phyloP scores from a whole-genome alignment of 1,139 yeast species.

The Kurtzmaniella quercitrusa region DNA sequence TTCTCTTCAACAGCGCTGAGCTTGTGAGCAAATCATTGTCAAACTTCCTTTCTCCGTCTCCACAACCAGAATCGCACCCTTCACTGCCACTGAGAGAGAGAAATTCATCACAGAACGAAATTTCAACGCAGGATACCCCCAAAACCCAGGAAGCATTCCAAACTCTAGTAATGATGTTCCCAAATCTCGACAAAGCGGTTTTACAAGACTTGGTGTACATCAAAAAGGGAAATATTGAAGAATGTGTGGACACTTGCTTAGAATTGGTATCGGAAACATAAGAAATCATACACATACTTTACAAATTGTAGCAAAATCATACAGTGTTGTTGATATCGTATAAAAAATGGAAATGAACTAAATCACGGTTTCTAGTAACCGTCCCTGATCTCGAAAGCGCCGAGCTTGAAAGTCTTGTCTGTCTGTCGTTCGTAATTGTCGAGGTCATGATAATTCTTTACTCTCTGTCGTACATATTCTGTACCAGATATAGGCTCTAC shows the following conservation, averaged over 20 bases:
- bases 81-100: constrained; percentile 5
- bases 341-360: too few relatives aligned
- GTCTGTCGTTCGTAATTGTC: constrained; percentile 18
- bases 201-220: constrained; percentile 67
- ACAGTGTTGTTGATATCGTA: too few relatives aligned
- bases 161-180: constrained; percentile 68
- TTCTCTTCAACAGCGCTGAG: constrained; percentile 49
- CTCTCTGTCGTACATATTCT: constrained; percentile 26
- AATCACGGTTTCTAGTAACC: constrained; percentile 12
- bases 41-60: constrained; percentile 42
- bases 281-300: constrained; percentile 6
- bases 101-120: neutral
- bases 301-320: too few relatives aligned
- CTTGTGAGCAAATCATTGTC: constrained; percentile 48
- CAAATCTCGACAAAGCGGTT: constrained; percentile 62
- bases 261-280: constrained; percentile 22
- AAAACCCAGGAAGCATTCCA: constrained; percentile 22
- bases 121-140: neutral
- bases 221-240: constrained; percentile 67
- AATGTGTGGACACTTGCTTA: constrained; percentile 65
- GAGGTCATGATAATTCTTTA: constrained; percentile 23
- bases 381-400: constrained; percentile 23
- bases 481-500: constrained; percentile 23
- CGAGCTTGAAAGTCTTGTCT: constrained; percentile 22
- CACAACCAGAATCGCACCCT: constrained; percentile 16